These are phyloP conservation scores for Mychonastes homosphaera DNA, from an alignment of 139 green algal genomes.

Conservation along the genomic window DNA sequence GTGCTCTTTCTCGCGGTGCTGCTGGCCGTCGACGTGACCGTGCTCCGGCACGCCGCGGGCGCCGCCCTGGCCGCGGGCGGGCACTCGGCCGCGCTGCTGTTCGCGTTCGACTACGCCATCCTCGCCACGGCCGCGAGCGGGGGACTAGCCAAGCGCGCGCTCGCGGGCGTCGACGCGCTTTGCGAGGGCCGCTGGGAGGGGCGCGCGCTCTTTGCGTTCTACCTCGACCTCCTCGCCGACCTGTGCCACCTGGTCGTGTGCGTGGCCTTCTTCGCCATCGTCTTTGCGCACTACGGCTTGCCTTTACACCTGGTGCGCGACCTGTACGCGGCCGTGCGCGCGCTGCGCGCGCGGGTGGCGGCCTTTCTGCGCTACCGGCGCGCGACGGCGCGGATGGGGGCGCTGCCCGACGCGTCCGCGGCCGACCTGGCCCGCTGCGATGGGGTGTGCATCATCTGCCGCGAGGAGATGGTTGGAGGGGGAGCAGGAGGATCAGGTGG, in stretches of 20 bases:
- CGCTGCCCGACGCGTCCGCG: constrained; percentile 73
- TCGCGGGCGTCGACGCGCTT: constrained; percentile 59
- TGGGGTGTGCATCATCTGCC: constrained; percentile 94
- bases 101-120: constrained; percentile 97
- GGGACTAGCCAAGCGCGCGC: constrained; percentile 85
- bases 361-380: constrained; percentile 92
- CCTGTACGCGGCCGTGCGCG: constrained; percentile 91
- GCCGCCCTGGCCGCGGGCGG: constrained; percentile 46
- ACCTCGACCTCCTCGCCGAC: constrained; percentile 93
- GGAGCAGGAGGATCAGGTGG: no score
- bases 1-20: constrained; percentile 68
- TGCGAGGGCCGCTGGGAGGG: constrained; percentile 85
- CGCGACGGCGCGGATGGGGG: constrained; percentile 85
- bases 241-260: constrained; percentile 96
- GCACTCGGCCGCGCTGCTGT: constrained; percentile 87
- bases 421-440: constrained; percentile 83
- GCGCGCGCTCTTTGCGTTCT: constrained; percentile 81
- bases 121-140: constrained; percentile 49
- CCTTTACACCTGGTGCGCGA: constrained; percentile 91
- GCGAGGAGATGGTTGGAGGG: constrained; percentile 82
- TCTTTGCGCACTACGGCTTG: constrained; percentile 92
- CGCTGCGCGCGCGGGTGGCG: constrained; percentile 76
- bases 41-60: constrained; percentile 71
- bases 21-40: constrained; percentile 63
- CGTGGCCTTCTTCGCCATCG: constrained; percentile 89